Evolutionary conservation across 2,329 filamentous ascomycete species (phyloP), one percentile per base, ranked within the genome.

Genomic region (Aspergillus oerlinghausenensis): DNA sequence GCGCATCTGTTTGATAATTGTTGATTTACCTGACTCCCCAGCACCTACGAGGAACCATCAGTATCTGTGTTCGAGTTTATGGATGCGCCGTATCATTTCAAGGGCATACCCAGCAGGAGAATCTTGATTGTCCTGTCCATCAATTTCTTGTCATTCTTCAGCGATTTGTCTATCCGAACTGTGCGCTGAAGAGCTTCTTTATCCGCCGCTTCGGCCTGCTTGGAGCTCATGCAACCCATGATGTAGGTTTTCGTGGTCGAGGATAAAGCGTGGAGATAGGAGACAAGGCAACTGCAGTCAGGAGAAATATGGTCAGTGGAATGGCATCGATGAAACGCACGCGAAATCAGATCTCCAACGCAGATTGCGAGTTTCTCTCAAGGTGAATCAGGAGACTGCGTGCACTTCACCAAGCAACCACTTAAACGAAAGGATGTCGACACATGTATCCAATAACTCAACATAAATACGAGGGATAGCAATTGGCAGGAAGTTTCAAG

Each of bases 1-100:
- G 74, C 93, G 93, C 94, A 99, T 97, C 81, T 97, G 93, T 80
- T 97, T 97, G 63, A 97, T 84, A 58, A 97, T 92, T 1, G 93
- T 97, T 8, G 93, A 97, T 77, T 97, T 97, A 63, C 93, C 90
- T 57, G 89, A 94, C 77, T 97, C 93, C 71, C 93, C 93, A 67
- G 93, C 93, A 74, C 93, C 92, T 97, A 50, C 14, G 38, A 17
- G 62, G 42, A 42, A 10, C 25, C 9, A 45, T 52, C 29, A 10
- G 25, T 29, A 43, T 25, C n/a, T 23, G 17, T 4, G n/a, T 19
- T 35, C 38, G 28, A 29, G n/a, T 3, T 50, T 21, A 11, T 21
- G 14, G 45, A 29, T 32, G 17, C 17, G 21, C 7, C 49, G 28
- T 10, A 50, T 32, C 29, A 2, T 50, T 23, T 5, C 43, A 47